Conservation (phyloP, 805 yeast genomes). For the Lipomyces yamadae region DNA sequence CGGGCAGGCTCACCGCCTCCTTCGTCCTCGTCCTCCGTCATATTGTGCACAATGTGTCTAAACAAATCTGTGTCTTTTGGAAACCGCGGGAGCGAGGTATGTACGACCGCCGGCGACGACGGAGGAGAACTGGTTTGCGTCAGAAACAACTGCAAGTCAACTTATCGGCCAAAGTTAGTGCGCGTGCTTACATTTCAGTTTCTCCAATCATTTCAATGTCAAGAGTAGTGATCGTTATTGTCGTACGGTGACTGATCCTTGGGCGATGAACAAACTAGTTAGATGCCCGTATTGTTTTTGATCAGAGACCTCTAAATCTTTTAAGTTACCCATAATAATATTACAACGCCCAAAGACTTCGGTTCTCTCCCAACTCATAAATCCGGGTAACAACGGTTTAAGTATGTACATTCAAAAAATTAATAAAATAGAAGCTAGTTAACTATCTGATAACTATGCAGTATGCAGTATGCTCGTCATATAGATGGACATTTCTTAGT, state of each 20-base stretch:
- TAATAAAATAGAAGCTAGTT: no score
- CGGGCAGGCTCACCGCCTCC: conserved; percentile 8
- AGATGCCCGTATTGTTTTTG: background rate
- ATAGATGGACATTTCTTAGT: background rate
- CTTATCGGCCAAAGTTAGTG: no score
- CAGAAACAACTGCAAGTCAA: background rate
- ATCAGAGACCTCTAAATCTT: background rate
- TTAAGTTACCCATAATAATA: background rate
- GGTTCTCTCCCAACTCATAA: background rate
- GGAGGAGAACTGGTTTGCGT: conserved; percentile 14
- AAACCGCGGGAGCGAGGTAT: background rate
- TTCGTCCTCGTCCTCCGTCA: conserved; percentile 15
- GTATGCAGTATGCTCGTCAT: no score
- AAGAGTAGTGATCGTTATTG: background rate
- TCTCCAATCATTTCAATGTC: conserved; percentile 24
- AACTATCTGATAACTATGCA: no score
- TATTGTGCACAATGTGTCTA: conserved; percentile 18
- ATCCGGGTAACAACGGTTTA: background rate
- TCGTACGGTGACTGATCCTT: background rate
- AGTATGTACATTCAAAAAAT: no score
- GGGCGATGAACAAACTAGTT: background rate
- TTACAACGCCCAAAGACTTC: no score
- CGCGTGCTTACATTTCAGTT: conserved; percentile 21
- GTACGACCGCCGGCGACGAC: conserved; percentile 5
- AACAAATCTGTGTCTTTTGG: conserved; percentile 7